Percentiles rank a stretch among this genome's conserved stretches.
Evolutionary conservation across 495 filamentous ascomycete genomes (phyloP).

Genomic region (Aspergillus coremiiformis): DNA sequence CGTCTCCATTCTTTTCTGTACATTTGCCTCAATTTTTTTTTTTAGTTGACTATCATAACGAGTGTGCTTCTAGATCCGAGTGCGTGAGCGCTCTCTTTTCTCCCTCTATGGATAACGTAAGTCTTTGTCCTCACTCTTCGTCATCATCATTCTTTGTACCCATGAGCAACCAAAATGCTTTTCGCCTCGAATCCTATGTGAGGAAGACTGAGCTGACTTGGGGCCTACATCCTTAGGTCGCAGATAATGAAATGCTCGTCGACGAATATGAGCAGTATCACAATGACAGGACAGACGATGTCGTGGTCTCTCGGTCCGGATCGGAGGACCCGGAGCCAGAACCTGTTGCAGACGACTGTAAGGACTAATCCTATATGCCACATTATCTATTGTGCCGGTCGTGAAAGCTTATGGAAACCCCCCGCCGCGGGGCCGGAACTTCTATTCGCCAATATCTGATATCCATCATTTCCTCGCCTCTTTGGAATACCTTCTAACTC

Average conservation of each 20-base stretch:
- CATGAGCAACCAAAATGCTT: background rate
- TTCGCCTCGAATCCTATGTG: background rate
- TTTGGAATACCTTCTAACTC: slow-evolving; percentile 12
- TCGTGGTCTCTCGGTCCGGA: slow-evolving; percentile 70
- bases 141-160: slow-evolving; percentile 16
- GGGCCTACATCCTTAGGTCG: slow-evolving; percentile 23
- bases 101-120: slow-evolving; percentile 44
- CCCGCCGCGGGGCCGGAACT: slow-evolving; percentile 8
- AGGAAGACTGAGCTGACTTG: background rate
- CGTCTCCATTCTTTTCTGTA: slow-evolving; percentile 9
- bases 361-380: slow-evolving; percentile 19
- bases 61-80: slow-evolving; percentile 22
- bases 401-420: background rate
- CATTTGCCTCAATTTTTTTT: slow-evolving; percentile 1
- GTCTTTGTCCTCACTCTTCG: slow-evolving; percentile 23
- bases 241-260: slow-evolving; percentile 58
- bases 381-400: background rate
- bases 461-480: background rate
- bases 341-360: slow-evolving; percentile 67
- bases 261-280: slow-evolving; percentile 65
- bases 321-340: slow-evolving; percentile 46
- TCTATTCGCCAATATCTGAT: background rate
- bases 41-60: slow-evolving; percentile 1
- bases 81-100: slow-evolving; percentile 26
- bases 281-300: slow-evolving; percentile 75